These are phyloP conservation scores for Biscutella laevigata DNA, from an alignment of 441 rosid species.

Conservation along the genomic window DNA sequence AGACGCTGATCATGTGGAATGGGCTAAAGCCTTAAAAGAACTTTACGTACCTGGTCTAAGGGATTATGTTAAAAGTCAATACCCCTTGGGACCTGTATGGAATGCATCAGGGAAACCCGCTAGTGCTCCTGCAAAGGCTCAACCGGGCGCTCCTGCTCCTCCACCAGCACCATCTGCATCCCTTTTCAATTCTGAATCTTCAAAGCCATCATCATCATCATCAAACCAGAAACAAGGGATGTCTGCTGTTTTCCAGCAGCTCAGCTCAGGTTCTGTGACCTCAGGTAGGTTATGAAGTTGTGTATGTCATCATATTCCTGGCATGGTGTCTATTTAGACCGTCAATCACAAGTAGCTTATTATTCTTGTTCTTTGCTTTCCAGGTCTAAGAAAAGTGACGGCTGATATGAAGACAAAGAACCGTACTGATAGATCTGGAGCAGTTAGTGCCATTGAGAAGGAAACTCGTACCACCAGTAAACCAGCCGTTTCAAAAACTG, in stretches of 20 bases:
- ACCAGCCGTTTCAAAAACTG: slow-evolving; percentile 54
- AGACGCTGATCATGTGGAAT: slow-evolving; percentile 84
- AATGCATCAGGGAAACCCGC: slow-evolving; percentile 47
- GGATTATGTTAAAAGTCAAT: slow-evolving; percentile 75
- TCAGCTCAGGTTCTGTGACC: slow-evolving; percentile 64
- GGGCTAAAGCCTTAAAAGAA: slow-evolving; percentile 94
- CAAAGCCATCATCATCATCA: slow-evolving; percentile 71
- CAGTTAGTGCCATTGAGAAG: slow-evolving; percentile 53
- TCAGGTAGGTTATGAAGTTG: slow-evolving; percentile 38
- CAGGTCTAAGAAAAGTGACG: slow-evolving; percentile 84
- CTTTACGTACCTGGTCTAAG: slow-evolving; percentile 82
- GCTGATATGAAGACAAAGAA: slow-evolving; percentile 92
- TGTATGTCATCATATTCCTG: slow-evolving; percentile 1
- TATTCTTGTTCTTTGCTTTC: slow-evolving; percentile 10
- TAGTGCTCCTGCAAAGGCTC: slow-evolving; percentile 47
- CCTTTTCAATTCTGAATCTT: slow-evolving; percentile 57
- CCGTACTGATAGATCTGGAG: slow-evolving; percentile 59
- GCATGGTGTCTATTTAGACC: background rate
- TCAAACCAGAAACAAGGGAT: slow-evolving; percentile 75
- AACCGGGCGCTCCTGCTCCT: slow-evolving; percentile 59
- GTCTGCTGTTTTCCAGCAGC: slow-evolving; percentile 90
- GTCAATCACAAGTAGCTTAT: background rate
- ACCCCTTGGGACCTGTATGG: slow-evolving; percentile 93
- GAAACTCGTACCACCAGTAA: slow-evolving; percentile 34
- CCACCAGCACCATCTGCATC: slow-evolving; percentile 92